Base-by-base conservation (phyloP, 1,284 basidiomycete genomes). In the Pisolithus thermaeus region DNA sequence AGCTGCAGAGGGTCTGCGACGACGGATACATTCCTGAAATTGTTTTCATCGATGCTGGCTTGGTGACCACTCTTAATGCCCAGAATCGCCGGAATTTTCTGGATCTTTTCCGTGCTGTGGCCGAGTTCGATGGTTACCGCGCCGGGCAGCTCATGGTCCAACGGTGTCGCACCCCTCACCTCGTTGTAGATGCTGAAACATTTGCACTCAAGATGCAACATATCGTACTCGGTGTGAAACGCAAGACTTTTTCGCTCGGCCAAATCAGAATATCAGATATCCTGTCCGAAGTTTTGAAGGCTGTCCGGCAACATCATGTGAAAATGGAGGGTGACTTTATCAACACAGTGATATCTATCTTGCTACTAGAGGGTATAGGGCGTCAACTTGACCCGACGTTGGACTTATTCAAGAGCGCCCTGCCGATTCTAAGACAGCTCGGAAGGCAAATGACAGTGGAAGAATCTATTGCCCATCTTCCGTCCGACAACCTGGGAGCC, bases 261-360 rank as follows among this genome's bases (percentile, higher is more conserved):
- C 86, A 92, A 66, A 94, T 99, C 73, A 93, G 92, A 70, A 97
- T 99, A 53, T 89, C 90, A 27, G 95, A 99, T 66, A 84, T 99
- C 57, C 75, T 98, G 39, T 87, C 81, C 6, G 88, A 96, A 58
- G 95, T 97, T 7, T 73, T 99, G 42, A 82, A 74, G 59, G 84
- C 87, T n/a, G 94, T 99, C 1, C 74, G 94, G 47, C 78, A 83
- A 58, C 95, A 98, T 68, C 97, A 97, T 65, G 97, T 99, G 59
- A 97, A 95, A 77, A 90, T 99, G 84, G 96, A 99, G 71, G 92
- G 88, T 12, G 97, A 99, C 68, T 99, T 99, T 65, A 86, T 99
- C 62, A 98, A 99, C 67, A 99, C 97, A 0, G 93, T 99, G 47
- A 90, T 99, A 55, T 91, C 90, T 8, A 93, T 98, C 52, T 70